Conservation (phyloP, 805 yeast species). For the Saturnispora gosingensis region DNA sequence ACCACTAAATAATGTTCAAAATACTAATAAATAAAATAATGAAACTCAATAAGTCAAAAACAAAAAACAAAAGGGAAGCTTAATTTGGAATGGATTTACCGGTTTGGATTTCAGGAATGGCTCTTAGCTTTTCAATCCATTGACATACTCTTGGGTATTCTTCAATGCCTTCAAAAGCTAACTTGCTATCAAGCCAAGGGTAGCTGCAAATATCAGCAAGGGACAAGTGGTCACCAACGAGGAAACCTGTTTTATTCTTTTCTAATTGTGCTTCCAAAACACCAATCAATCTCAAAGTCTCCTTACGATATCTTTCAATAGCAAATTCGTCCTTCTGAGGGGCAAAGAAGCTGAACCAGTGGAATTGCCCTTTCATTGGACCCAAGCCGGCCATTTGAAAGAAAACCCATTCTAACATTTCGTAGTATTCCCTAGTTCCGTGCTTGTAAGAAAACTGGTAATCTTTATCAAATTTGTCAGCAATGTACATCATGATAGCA, state of each 20-base stretch:
- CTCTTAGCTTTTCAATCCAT: conserved; percentile 32
- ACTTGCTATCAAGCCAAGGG: conserved; percentile 35
- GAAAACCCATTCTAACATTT: conserved; percentile 41
- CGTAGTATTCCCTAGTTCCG: conserved; percentile 38
- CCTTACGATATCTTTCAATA: conserved; percentile 40
- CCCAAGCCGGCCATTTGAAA: conserved; percentile 54
- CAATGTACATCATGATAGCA: conserved; percentile 51
- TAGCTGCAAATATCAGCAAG: conserved; percentile 48
- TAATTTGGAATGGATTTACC: conserved; percentile 19
- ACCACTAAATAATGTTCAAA: not conserved
- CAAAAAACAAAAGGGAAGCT: not conserved
- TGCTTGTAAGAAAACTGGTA: conserved; percentile 34
- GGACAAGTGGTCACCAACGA: conserved; percentile 51
- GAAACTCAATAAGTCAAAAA: not conserved
- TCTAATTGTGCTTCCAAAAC: conserved; percentile 44
- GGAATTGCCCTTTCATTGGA: conserved; percentile 56
- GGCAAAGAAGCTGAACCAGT: conserved; percentile 37
- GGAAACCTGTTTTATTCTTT: conserved; percentile 40
- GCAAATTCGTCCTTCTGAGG: conserved; percentile 47
- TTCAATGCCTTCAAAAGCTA: conserved; percentile 12
- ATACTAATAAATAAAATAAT: not conserved
- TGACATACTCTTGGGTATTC: conserved; percentile 32
- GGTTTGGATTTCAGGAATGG: conserved; percentile 27
- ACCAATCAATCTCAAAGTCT: conserved; percentile 43
- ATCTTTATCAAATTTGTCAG: conserved; percentile 51